Evolutionary conservation across 2,329 filamentous ascomycete species (phyloP), one percentile per base, ranked within the genome.

Genomic region (Apiospora phragmitis): DNA sequence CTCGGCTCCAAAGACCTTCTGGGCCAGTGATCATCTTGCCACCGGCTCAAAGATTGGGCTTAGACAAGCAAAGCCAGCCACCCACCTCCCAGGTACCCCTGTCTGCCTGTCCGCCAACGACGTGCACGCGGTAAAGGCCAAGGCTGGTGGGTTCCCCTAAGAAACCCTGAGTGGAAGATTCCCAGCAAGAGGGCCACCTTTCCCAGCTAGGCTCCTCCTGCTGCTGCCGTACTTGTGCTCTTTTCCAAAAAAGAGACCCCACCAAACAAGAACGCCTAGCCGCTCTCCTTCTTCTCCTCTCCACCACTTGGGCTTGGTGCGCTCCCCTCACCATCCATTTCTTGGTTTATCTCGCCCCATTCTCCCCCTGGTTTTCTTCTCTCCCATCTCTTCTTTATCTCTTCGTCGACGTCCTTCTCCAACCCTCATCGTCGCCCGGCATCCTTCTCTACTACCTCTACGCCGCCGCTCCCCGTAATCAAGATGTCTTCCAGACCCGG

Each of bases 401-500:
- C 65, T 62, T 67, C 35, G 67, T 41, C 67, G 67, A 68, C 67
- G 43, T 68, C 67, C 67, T n/a, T 18, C 67, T 32, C n/a, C 32
- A 68, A 45, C 24, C 38, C 65, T 55, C 49, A 67, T 72, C 75
- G 73, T 77, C 77, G 72, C 67, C 67, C 69, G 68, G 70, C 73
- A 70, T 70, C 49, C 42, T 68, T 69, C 68, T 70, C 66, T 71
- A 67, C 71, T 65, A 16, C 29, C 65, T 32, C 65, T 3, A 41
- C 38, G 72, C 67, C 69, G 72, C 71, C 68, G 4, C 21, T 71
- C 21, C 18, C 68, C 24, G 68, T 42, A 41, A 71, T 70, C 42
- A 76, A 68, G 42, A 80, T 80, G 80, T 79, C 84, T 79, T 83
- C 83, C 80, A 75, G 79, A 76, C 75, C 76, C 59, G 76, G 76